Base-by-base conservation (phyloP, 495 filamentous ascomycete species). In the Chaetomium cochliodes region DNA sequence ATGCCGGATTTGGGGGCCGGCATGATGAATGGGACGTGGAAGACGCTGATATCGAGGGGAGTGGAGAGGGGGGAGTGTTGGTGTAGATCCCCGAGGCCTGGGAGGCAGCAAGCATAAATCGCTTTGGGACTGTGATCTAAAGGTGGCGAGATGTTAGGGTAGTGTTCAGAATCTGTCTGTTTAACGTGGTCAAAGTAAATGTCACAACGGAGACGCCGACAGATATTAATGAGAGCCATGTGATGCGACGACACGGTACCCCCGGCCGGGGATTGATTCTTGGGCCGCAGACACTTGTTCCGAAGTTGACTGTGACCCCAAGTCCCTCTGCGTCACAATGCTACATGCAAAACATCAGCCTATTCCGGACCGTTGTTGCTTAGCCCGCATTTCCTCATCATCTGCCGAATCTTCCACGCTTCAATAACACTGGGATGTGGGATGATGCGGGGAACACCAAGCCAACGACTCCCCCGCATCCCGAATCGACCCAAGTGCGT, bases 1-100 rank as follows among this genome's bases (percentile, higher is more conserved):
- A 87, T 81, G 20, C 85, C 84, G 16, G 78, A 84, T 69, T 76
- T 77, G 61, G 70, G 46, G 5, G 60, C 50, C 33, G 64, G 46
- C 67, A 67, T 69, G 59, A 37, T 62, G 26, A 44, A 18, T 5
- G 25, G 6, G 18, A 33, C 42, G 11, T 23, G 13, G 12, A 16
- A 5, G 13, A 0, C 30, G 15, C 30, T 46, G 25, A 57, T 37
- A 15, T 39, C 28, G 0, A 30, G 51, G 28, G 41, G 9, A 37
- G 1, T 37, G 33, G 8, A 37, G 33, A 37, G 33, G 7, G 7
- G 30, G 9, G 41, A 44, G 28, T 9, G 11, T 16, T 20, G 7
- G 18, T 33, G 52, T 3, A 33, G 18, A 33, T 16, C 28, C 44
- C n/a, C 37, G 49, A 7, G 28, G 8, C 8, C 22, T 11, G 22